Conservation (phyloP, 768 basidiomycete species). For the Cystobasidiopsis lactophilus region DNA sequence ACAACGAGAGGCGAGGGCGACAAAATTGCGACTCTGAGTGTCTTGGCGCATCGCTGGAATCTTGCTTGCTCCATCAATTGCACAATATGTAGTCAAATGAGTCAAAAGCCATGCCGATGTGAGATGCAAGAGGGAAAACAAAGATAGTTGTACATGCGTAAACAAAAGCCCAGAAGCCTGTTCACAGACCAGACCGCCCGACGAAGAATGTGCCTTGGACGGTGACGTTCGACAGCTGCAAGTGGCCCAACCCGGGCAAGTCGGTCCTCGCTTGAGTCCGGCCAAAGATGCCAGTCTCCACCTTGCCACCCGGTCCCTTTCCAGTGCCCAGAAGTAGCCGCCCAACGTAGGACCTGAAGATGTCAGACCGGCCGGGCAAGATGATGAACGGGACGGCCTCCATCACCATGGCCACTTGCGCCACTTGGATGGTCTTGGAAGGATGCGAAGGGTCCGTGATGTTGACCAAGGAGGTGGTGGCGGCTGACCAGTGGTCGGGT, state of each 20-base stretch:
- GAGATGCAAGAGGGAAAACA: too few relatives aligned
- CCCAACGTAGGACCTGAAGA: neutral
- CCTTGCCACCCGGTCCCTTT: neutral
- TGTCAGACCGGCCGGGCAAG: neutral
- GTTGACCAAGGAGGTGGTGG: neutral
- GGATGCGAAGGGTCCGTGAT: neutral
- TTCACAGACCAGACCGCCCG: too few relatives aligned
- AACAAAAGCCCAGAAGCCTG: too few relatives aligned
- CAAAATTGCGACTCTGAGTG: too few relatives aligned
- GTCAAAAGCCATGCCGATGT: too few relatives aligned
- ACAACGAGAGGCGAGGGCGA: too few relatives aligned
- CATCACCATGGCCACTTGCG: neutral
- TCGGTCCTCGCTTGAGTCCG: neutral
- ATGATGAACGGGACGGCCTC: neutral
- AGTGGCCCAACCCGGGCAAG: neutral
- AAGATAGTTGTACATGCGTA: too few relatives aligned
- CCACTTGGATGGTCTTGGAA: neutral
- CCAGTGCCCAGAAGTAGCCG: neutral
- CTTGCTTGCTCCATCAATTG: too few relatives aligned
- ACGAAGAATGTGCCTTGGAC: neutral
- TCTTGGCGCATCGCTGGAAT: too few relatives aligned
- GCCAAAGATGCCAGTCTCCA: neutral
- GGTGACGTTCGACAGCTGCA: neutral
- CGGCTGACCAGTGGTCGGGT: neutral
- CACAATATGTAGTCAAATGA: too few relatives aligned